These are phyloP conservation scores for Lipomyces sp. DNA, from an alignment of 805 yeast species.

Conservation along the genomic window DNA sequence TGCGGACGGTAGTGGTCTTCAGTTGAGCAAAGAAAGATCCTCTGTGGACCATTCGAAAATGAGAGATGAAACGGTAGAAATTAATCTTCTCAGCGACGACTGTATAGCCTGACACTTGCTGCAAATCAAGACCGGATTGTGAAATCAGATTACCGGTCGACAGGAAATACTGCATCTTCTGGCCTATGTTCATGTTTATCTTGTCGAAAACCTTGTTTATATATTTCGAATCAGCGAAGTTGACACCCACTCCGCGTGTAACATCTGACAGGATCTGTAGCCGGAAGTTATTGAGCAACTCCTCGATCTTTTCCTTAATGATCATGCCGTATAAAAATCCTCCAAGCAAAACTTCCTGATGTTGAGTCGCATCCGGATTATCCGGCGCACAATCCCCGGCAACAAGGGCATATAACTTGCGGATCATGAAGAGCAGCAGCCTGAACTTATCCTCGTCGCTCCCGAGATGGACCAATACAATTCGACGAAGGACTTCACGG, in stretches of 20 bases:
- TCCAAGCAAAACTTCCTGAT: constrained; percentile 93
- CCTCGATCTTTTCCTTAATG: constrained; percentile 93
- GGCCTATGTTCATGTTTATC: constrained; percentile 91
- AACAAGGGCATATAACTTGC: constrained; percentile 91
- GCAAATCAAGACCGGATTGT: constrained; percentile 95
- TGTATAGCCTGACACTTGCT: constrained; percentile 96
- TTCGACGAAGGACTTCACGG: constrained; percentile 74
- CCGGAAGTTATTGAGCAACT: constrained; percentile 74
- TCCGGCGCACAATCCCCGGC: constrained; percentile 97
- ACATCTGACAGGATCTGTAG: constrained; percentile 79
- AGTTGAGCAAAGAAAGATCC: constrained; percentile 98
- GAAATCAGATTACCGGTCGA: constrained; percentile 97
- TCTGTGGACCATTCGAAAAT: constrained; percentile 99
- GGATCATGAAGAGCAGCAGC: constrained; percentile 88
- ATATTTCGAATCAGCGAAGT: constrained; percentile 82
- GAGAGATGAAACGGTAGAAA: constrained; percentile 95
- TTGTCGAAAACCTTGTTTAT: constrained; percentile 77
- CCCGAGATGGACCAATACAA: constrained; percentile 83
- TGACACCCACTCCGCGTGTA: constrained; percentile 63
- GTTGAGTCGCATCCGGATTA: constrained; percentile 99
- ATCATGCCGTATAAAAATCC: constrained; percentile 98
- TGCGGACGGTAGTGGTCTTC: constrained; percentile 96
- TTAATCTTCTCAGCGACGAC: constrained; percentile 99
- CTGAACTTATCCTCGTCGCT: constrained; percentile 80
- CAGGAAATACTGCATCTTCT: constrained; percentile 88